A percentile compares a stretch with the other conserved stretches of the same genome.
These are phyloP conservation scores for Cruciata laevipes DNA, from an alignment of 257 asterid species.

Conservation along the genomic window DNA sequence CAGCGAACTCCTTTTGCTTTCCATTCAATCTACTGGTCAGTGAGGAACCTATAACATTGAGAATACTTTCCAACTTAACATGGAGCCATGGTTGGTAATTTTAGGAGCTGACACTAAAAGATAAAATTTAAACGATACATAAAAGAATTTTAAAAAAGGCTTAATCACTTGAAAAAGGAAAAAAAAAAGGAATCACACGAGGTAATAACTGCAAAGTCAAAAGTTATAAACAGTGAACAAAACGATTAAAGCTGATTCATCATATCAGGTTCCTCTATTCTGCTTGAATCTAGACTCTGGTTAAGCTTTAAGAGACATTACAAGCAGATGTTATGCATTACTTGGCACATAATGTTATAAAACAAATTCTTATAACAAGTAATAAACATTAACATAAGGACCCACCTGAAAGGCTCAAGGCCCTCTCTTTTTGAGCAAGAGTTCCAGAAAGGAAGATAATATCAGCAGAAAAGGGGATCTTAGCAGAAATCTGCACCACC, in stretches of 20 bases:
- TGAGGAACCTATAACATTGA: conserved; percentile 48
- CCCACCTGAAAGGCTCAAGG: conserved; percentile 57
- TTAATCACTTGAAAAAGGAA: neutral
- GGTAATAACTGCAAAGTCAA: neutral
- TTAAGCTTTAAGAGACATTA: neutral
- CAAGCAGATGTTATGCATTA: neutral
- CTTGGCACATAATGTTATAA: neutral
- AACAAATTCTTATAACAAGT: neutral
- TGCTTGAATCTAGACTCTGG: neutral
- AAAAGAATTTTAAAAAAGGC: neutral
- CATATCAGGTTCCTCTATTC: neutral
- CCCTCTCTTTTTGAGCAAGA: conserved; percentile 44
- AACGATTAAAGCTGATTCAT: neutral
- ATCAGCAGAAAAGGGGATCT: conserved; percentile 68
- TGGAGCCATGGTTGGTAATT: neutral
- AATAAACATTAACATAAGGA: neutral
- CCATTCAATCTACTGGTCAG: conserved; percentile 54
- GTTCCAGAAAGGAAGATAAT: conserved; percentile 67
- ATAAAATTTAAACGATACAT: neutral
- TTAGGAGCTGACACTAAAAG: neutral
- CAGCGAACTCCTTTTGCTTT: conserved; percentile 67
- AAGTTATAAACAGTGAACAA: neutral
- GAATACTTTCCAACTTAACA: conserved; percentile 16
- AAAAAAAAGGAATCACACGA: neutral
- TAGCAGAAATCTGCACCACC: conserved; percentile 69